Base-by-base conservation (phyloP, 345 rosid genomes). In the Salix purpurea region DNA sequence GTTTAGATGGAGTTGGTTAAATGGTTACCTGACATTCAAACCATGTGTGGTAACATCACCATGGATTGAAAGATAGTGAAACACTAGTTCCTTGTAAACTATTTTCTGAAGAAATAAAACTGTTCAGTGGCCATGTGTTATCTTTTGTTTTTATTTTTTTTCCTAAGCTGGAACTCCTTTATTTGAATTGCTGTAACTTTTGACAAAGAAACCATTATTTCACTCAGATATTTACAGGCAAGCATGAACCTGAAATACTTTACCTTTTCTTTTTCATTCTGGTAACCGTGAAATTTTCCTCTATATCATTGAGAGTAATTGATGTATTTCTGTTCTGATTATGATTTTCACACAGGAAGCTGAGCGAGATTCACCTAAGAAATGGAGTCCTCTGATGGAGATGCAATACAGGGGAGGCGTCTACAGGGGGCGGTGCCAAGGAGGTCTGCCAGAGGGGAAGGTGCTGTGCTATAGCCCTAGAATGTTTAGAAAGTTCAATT, bases 371-470 rank as follows among this genome's bases (percentile, higher is more conserved):
- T 89, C 92, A 66, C 93, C 92, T 67, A 90, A 88, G 77, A 93
- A 85, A 79, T 93, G 99, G 98, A 91, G 82, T 80, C 99, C 93
- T 76, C 68, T 83, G 67, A 84, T 83, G 72, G 93, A 96, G 89
- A 91, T 96, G 91, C 90, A 86, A 81, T 96, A 93, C 84, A 93
- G 96, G 84, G 98, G 98, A 79, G 97, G 98, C 66, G 54, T 87
- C 48, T 96, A 90, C 83, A 85, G 71, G 82, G 99, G 97, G 32
- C 79, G 94, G 64, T 93, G 96, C 85, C 99, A 90, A 83, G 98
- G 98, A 66, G 99, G 99, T 80, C 98, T 96, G 83, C 99, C 99
- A 46, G 98, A 96, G 86, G 99, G 98, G 84, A 96, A 96, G 97
- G 99, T 96, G 86, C 44, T 61, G 12, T 65, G 5, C 28, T 42